Evolutionary conservation across 352 stramenopile genomes (phyloP), one percentile per base, ranked within the genome.

Genomic region (Phytophthora sp.): DNA sequence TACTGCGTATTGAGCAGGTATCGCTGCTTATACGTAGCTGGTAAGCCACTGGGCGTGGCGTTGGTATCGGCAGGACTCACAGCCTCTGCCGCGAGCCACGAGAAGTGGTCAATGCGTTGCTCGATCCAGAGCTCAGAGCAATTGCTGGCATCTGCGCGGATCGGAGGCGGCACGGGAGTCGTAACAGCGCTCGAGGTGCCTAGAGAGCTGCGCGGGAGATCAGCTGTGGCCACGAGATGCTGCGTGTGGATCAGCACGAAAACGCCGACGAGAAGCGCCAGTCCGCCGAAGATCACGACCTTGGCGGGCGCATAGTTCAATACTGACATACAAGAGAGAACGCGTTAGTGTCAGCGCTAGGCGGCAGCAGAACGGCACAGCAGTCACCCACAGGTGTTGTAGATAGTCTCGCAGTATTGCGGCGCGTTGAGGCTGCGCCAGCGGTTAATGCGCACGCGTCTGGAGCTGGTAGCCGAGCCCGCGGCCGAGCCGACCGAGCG

Each of bases 71-170:
- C 12, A 57, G 18, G 55, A 8, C 69, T 63, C 24, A 60, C 57
- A 24, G 61, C 59, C 3, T 80, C 74, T 7, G 44, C 64, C 13
- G 63, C 39, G 3, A 86, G 74, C 72, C 82, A 93, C 47, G 85
- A 77, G 57, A 98, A 98, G 69, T 98, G 92, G 57, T 98, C 92
- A 20, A 98, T 75, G 8, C 76, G 79, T 64, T 98, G 93, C 44
- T 93, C 80, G 49, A 97, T 91, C 76, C 76, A 98, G n/a, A 79
- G 62, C 71, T 93, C 77, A 0, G 84, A 84, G 72, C 91, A 97
- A 73, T 96, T 94, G 45, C 69, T 76, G 16, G 81, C 66, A 51
- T 86, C 73, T 13, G 82, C 79, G 11, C 30, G 62, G 23, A 91
- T 54, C 4, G 30, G 65, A 27, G 44, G 51, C 9, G 31, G 12